phyloP scores from a whole-genome alignment of 805 yeast genomes.

The Metschnikowia aberdeeniae region DNA sequence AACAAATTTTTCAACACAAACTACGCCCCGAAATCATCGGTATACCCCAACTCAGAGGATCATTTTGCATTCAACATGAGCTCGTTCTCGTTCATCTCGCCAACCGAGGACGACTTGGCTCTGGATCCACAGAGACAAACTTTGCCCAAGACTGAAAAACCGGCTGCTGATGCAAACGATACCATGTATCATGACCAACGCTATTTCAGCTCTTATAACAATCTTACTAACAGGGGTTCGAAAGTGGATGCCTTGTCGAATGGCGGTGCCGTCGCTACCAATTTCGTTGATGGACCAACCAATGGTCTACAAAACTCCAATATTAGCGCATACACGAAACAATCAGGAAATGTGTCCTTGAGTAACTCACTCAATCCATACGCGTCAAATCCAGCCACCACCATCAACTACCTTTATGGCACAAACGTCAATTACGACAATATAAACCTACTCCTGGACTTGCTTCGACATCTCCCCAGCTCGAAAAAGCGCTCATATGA shows the following conservation, averaged over 20 bases:
- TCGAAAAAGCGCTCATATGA: constrained; percentile 43
- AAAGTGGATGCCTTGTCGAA: not conserved
- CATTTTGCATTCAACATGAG: constrained; percentile 31
- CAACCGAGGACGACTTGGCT: not conserved
- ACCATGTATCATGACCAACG: not conserved
- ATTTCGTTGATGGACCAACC: constrained; percentile 17
- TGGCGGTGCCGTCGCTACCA: constrained; percentile 8
- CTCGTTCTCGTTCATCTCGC: constrained; percentile 20
- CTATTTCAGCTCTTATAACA: not conserved
- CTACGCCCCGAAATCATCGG: constrained; percentile 15
- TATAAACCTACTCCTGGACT: constrained; percentile 30
- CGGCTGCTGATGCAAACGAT: not conserved
- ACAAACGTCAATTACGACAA: constrained; percentile 38
- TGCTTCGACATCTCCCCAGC: constrained; percentile 43
- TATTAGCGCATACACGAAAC: not conserved
- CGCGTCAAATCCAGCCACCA: constrained; percentile 32
- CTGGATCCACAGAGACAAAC: not conserved
- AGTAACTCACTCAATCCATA: constrained; percentile 26
- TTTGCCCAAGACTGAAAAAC: not conserved
- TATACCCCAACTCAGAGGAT: constrained; percentile 20
- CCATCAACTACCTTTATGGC: constrained; percentile 34
- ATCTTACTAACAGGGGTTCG: not conserved
- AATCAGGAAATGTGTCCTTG: constrained; percentile 1
- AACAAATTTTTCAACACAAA: constrained; percentile 32
- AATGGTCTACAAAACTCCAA: constrained; percentile 4